Evolutionary conservation across 441 rosid species (phyloP).

Genomic region (Populus tomentosa): DNA sequence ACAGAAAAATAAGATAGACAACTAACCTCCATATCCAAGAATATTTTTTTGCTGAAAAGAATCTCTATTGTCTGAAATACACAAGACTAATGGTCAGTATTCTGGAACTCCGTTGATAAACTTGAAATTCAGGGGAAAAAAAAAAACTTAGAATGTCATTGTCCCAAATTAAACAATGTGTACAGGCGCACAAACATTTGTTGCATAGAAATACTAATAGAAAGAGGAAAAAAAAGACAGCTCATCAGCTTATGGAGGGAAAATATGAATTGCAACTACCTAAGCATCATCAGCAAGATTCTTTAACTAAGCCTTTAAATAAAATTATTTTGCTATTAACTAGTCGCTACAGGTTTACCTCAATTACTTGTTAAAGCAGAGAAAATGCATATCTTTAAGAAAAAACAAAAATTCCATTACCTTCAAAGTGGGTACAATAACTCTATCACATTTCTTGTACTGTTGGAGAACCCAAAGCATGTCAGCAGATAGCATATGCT

Average conservation of each 20-base stretch:
- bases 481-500: conserved; percentile 51
- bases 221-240: background rate
- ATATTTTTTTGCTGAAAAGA: conserved; percentile 63
- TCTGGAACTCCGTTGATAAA: conserved; percentile 1
- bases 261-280: background rate
- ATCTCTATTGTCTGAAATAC: conserved; percentile 69
- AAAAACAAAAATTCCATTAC: conserved; percentile 26
- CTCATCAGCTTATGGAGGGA: background rate
- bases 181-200: background rate
- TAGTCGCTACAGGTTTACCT: background rate
- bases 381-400: background rate
- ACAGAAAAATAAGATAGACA: background rate
- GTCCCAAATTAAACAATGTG: background rate
- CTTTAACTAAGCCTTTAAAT: background rate
- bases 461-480: conserved; percentile 78
- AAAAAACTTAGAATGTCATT: background rate
- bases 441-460: conserved; percentile 74
- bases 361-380: background rate
- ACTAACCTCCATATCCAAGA: conserved; percentile 77
- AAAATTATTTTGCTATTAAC: background rate
- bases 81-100: conserved; percentile 5
- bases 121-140: background rate
- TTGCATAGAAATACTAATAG: too few species aligned
- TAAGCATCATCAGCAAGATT: background rate
- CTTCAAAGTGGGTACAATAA: conserved; percentile 85